These are phyloP conservation scores for Rosa persica DNA, from an alignment of 306 rosid genomes.

Conservation along the genomic window DNA sequence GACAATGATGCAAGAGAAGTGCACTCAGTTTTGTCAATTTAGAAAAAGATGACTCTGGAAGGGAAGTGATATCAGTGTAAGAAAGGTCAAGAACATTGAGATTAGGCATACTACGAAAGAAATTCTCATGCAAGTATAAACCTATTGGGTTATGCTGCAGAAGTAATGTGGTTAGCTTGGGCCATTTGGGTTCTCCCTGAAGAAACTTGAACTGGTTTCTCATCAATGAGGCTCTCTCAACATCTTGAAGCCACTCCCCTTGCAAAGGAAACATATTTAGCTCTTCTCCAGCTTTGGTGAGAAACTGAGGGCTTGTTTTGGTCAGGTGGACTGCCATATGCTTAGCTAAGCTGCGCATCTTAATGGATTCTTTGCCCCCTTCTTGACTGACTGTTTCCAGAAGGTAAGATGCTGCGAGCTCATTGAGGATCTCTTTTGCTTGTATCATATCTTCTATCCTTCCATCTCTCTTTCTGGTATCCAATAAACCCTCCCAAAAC, in stretches of 20 bases:
- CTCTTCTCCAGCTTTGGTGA: neutral
- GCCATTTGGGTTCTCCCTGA: neutral
- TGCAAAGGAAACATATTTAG: neutral
- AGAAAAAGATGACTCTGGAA: neutral
- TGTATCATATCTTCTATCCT: neutral
- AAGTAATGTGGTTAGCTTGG: neutral
- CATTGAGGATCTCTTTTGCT: neutral
- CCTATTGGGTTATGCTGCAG: neutral
- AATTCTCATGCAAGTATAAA: neutral
- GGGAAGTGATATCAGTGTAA: neutral
- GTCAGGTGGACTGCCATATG: neutral
- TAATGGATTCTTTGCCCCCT: neutral
- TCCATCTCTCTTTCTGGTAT: neutral
- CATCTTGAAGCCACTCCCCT: neutral
- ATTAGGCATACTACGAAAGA: neutral
- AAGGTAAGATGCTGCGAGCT: neutral
- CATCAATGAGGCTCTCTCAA: neutral
- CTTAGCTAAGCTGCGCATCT: neutral
- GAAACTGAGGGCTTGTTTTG: neutral
- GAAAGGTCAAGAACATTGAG: neutral
- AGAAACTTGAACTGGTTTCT: neutral
- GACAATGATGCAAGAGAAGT: neutral
- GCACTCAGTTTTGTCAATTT: neutral
- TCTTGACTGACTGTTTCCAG: neutral
- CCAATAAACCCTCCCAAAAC: neutral